Base-by-base conservation (phyloP, 768 basidiomycete species). In the Podaxis mareebaensis region DNA sequence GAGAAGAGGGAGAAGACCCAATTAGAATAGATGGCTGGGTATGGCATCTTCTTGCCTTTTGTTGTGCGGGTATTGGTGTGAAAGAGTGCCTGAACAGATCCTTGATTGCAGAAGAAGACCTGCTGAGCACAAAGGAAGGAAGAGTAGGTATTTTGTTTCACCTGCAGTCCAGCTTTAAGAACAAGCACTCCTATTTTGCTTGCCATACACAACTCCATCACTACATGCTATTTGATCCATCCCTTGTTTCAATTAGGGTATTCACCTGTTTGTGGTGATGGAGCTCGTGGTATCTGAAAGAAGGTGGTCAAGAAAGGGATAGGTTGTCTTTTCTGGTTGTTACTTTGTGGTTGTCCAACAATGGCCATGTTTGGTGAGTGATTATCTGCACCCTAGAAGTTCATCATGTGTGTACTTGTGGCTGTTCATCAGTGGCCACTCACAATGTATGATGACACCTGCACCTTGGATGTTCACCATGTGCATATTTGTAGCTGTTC, bases 1-100 rank as follows among this genome's bases (percentile, higher is more conserved):
- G 86, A 73, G 63, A 81, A 81, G 20, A 73, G 63, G 22, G 80
- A 77, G 71, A 80, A 85, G 33, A 86, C 67, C 66, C 74, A 76
- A 66, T 80, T 80, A n/a, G 82, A 79, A 61, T 75, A 76, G 30
- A 71, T 65, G 20, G 63, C 66, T 8, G 63, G 63, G 20, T 28
- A 58, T 13, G 46, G 12, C 53, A 44, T 53, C 24, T 54, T n/a
- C 13, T 12, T 36, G 15, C 28, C 20, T 26, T 53, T 56, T 36
- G 6, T 60, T 22, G 17, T 11, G 60, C 38, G 39, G 58, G 26
- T 53, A 3, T 12, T 52, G n/a, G 42, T 26, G 26, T 26, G 4
- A 58, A 33, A 49, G 44, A n/a, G 39, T 11, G 67, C 63, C 67
- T 63, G 62, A 49, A 60, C 49, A 63, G 59, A 48, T 61, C 61